These are phyloP conservation scores for Picea abies DNA, from an alignment of 83 land plant species.

Conservation along the genomic window DNA sequence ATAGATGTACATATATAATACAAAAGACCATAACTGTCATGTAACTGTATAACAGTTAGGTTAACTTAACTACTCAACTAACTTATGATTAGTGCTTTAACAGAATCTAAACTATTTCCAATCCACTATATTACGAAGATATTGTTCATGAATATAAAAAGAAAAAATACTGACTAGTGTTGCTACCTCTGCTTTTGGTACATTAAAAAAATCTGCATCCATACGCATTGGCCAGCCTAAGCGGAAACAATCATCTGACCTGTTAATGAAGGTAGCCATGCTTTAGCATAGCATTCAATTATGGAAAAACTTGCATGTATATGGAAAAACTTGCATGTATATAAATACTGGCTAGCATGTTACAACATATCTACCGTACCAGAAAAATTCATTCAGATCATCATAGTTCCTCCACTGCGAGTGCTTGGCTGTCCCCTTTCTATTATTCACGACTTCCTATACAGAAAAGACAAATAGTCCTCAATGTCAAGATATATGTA, in stretches of 20 bases:
- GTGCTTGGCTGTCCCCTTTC: slow-evolving; percentile 77
- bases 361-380: slow-evolving; percentile 42
- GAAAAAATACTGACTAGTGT: not conserved
- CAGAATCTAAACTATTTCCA: not conserved
- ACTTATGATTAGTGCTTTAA: too few species aligned
- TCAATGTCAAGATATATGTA: not conserved
- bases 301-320: not conserved
- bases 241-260: slow-evolving; percentile 86
- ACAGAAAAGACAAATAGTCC: not conserved
- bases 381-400: slow-evolving; percentile 96
- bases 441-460: slow-evolving; percentile 77
- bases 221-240: slow-evolving; percentile 89
- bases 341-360: not conserved
- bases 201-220: slow-evolving; percentile 68
- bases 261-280: slow-evolving; percentile 25
- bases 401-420: slow-evolving; percentile 98
- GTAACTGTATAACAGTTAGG: too few species aligned
- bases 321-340: not conserved
- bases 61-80: too few species aligned
- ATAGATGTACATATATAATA: too few species aligned
- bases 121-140: not conserved
- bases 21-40: too few species aligned
- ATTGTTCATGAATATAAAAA: not conserved
- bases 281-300: not conserved
- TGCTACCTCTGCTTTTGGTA: slow-evolving; percentile 20